Conservation (phyloP, 306 rosid species). For the Adenanthera pavonina region DNA sequence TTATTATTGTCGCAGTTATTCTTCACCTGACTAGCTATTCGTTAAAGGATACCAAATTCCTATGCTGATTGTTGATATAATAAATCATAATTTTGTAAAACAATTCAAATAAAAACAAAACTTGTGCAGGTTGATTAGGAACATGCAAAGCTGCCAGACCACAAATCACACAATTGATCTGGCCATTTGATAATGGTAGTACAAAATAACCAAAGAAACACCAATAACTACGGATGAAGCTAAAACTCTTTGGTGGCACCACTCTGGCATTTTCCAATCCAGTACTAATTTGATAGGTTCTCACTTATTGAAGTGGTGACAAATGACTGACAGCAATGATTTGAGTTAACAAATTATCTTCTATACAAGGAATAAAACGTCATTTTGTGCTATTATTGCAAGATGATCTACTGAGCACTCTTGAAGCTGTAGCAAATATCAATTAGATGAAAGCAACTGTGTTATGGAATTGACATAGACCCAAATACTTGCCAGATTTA, state of each 20-base stretch:
- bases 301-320: not conserved
- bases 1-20: not conserved
- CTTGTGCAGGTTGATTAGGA: not conserved
- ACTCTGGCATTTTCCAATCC: constrained; percentile 4
- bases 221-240: constrained; percentile 22
- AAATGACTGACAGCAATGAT: constrained; percentile 5
- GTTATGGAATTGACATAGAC: not conserved
- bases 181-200: not conserved
- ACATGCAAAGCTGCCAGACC: constrained; percentile 7
- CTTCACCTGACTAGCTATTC: not conserved
- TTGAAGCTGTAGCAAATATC: not conserved
- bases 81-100: not conserved
- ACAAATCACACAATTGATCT: not conserved
- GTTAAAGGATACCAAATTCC: not conserved
- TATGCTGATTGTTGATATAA: not conserved
- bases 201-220: constrained; percentile 11
- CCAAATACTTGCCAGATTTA: not conserved
- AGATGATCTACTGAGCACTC: not conserved
- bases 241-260: not conserved
- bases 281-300: constrained; percentile 15
- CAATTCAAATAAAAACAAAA: not conserved
- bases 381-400: not conserved
- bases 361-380: constrained; percentile 8
- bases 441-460: not conserved
- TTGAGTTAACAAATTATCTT: constrained; percentile 20